Evolutionary conservation across 495 filamentous ascomycete species (phyloP), one percentile per base, ranked within the genome.

Genomic region (Terfezia boudieri): DNA sequence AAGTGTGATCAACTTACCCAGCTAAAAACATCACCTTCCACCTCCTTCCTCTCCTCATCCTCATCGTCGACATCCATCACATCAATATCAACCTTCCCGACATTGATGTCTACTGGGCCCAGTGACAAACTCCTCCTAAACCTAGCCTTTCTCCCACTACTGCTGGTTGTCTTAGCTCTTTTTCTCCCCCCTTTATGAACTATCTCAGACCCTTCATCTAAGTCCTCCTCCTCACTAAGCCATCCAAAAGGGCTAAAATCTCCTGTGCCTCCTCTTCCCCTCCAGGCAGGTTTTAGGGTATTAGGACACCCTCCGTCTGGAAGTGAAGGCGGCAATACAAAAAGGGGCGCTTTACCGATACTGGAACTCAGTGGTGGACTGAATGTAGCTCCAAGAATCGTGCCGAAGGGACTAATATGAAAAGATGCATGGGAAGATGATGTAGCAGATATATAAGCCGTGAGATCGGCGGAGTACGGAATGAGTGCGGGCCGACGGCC

Each of bases 401-500:
- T 46, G 41, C 41, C 41, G 4, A 14, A 46, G 12, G 41, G 14
- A 9, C 14, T 46, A 3, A 46, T 20, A 20, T 46, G 41, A 46
- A 20, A 46, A 14, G 41, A 46, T 14, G 41, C 14, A 20, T 20
- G 12, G 17, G 51, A 58, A 26, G 61, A 52, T 9, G 61, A 60
- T 37, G 61, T 54, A 35, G 61, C 58, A n/a, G 61, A 64, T n/a
- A 64, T 54, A 32, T 32, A 32, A 14, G 61, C 60, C 35, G 61
- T 53, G 22, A 64, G 61, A 50, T 64, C 61, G n/a, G 55, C 52
- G 7, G 63, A 57, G 50, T 64, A 61, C 9, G 61, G 61, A 51
- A 64, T 64, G 14, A 64, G 55, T 48, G 61, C 61, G 48, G 61
- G 61, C 53, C 61, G 61, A 37, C 61, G 61, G 43, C 56, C 60